phyloP scores from a whole-genome alignment of 2,329 filamentous ascomycete species.

The Colletotrichum orchidophilum region DNA sequence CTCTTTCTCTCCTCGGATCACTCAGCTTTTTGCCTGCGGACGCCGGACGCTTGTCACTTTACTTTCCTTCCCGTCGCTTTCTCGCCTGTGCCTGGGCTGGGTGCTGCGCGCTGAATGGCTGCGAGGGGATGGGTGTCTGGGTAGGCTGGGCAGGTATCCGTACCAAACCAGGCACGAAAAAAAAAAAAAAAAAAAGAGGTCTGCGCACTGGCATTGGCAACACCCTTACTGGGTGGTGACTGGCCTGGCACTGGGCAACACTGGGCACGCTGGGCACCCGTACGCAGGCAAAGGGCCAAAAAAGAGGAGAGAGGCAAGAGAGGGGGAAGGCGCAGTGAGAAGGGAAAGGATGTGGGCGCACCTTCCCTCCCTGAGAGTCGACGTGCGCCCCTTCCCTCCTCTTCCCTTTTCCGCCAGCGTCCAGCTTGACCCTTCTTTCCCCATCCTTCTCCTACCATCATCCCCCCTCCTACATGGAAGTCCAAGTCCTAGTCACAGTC shows the following conservation, averaged over 20 bases:
- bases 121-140: constrained; percentile 2
- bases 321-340: constrained; percentile 19
- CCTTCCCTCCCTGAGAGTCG: constrained; percentile 30
- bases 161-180: neutral
- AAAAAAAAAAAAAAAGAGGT: constrained; percentile 10
- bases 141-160: constrained; percentile 12
- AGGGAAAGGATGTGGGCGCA: constrained; percentile 24
- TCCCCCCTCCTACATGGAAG: neutral
- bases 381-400: constrained; percentile 3
- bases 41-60: neutral
- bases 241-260: neutral
- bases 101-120: constrained; percentile 25
- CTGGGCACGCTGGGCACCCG: constrained; percentile 12
- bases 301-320: constrained; percentile 23
- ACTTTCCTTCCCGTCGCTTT: neutral
- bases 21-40: neutral
- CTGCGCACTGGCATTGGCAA: constrained; percentile 27
- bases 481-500: constrained; percentile 5
- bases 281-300: neutral
- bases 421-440: constrained; percentile 21
- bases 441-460: constrained; percentile 13
- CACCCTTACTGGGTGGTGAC: neutral
- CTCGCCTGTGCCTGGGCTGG: neutral
- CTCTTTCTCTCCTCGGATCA: constrained; percentile 16
- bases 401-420: constrained; percentile 5